Conservation (phyloP, 2,329 filamentous ascomycete genomes). For the Exophiala phaeomuriformis region DNA sequence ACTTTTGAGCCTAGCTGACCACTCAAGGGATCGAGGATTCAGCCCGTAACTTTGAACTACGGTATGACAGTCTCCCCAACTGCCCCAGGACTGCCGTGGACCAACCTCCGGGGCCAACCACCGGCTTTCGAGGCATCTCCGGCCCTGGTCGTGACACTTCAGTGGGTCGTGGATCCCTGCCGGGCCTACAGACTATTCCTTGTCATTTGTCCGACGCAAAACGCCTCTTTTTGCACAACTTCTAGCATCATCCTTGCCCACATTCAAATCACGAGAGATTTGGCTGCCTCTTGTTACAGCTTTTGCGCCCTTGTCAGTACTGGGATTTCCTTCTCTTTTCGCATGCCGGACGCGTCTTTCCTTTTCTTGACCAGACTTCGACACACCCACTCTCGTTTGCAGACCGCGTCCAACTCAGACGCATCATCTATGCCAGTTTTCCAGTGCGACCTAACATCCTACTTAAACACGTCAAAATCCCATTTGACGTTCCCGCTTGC, state of each 20-base stretch:
- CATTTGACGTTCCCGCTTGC: slow-evolving; percentile 14
- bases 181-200: slow-evolving; percentile 10
- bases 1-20: not conserved
- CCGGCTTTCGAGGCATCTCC: not conserved
- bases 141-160: slow-evolving; percentile 9
- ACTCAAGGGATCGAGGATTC: not conserved
- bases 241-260: slow-evolving; percentile 12
- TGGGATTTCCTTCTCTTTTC: slow-evolving; percentile 2
- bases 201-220: slow-evolving; percentile 19
- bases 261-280: slow-evolving; percentile 13
- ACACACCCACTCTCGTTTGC: slow-evolving; percentile 5
- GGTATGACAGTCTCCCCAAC: not conserved
- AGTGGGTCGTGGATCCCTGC: slow-evolving; percentile 4
- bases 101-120: not conserved
- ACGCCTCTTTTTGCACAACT: slow-evolving; percentile 14
- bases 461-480: slow-evolving; percentile 18
- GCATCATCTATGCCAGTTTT: slow-evolving; percentile 3
- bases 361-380: slow-evolving; percentile 14
- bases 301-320: slow-evolving; percentile 2
- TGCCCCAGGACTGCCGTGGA: not conserved
- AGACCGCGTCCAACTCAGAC: not conserved
- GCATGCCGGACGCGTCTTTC: slow-evolving; percentile 3
- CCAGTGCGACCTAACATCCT: slow-evolving; percentile 1
- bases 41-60: not conserved
- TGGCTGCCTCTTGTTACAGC: slow-evolving; percentile 6